Evolutionary conservation across 2,329 filamentous ascomycete species (phyloP), one percentile per base, ranked within the genome.

Genomic region (Eutypella sp.): DNA sequence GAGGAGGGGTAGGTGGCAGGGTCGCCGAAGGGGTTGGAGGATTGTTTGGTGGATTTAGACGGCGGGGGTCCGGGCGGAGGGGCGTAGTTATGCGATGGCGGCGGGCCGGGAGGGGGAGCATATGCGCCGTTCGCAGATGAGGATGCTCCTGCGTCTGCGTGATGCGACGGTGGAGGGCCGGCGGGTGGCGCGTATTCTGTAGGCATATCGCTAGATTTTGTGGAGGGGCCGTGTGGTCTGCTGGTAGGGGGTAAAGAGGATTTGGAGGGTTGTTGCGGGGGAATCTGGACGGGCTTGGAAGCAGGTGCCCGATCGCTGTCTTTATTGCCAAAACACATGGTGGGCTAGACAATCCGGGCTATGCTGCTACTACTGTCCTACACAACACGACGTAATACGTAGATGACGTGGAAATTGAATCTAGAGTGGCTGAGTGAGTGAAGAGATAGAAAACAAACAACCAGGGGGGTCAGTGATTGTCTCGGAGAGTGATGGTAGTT

Each of bases 281-380:
- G 33, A 40, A 37, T 22, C 22, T 57, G 56, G 15, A 52, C 58
- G 5, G 70, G 73, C 24, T 70, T 63, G 3, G 73, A 66, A 7
- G 69, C 62, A 18, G 65, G 66, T 24, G 68, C 68, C 47, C 67
- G 47, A 29, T 58, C 55, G 41, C 69, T 66, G 46, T 72, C 65
- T 41, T 70, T 73, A 52, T 63, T 63, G 38, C 73, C 71, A 53
- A 78, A 77, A 59, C 75, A 78, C 75, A 78, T 78, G 40, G 31
- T 48, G 42, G 18, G 13, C 22, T 16, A 2, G 25, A n/a, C n/a
- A n/a, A n/a, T n/a, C n/a, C n/a, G n/a, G n/a, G n/a, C n/a, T n/a
- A n/a, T n/a, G n/a, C n/a, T n/a, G n/a, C n/a, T n/a, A n/a, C n/a
- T n/a, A n/a, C n/a, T n/a, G n/a, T n/a, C n/a, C n/a, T n/a, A n/a